Percentiles rank a stretch among this genome's conserved stretches.
phyloP scores from a whole-genome alignment of 2,329 filamentous ascomycete species.

The Nemania abortiva region DNA sequence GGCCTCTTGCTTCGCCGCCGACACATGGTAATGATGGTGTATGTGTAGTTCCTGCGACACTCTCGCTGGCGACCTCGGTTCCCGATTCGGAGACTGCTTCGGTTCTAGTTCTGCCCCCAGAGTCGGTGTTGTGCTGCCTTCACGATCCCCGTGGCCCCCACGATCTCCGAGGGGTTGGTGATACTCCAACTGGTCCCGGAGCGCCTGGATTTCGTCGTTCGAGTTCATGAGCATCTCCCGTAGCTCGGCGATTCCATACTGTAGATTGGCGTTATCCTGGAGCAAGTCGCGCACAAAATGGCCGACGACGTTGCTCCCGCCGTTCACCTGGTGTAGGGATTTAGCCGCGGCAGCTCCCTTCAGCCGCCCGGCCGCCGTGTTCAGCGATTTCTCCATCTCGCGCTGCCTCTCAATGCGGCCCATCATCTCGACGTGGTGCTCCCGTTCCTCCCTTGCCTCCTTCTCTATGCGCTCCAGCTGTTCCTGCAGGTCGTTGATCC shows the following conservation, averaged over 20 bases:
- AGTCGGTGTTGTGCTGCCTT: conserved; percentile 61
- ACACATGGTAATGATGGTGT: conserved; percentile 91
- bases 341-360: conserved; percentile 83
- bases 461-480: conserved; percentile 90
- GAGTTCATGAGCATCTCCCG: conserved; percentile 90
- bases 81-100: conserved; percentile 53
- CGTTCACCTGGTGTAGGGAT: conserved; percentile 69
- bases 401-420: conserved; percentile 86
- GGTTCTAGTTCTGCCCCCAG: conserved; percentile 78
- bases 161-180: conserved; percentile 73
- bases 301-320: conserved; percentile 80
- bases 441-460: conserved; percentile 82
- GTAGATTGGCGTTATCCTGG: conserved; percentile 93
- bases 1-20: conserved; percentile 67
- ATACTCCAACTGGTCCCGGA: conserved; percentile 83
- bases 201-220: conserved; percentile 90
- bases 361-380: conserved; percentile 80
- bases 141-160: conserved; percentile 50
- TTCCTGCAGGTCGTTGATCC: conserved; percentile 81
- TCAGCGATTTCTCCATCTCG: conserved; percentile 83
- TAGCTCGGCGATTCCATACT: conserved; percentile 90
- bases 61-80: conserved; percentile 51
- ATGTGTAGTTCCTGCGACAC: conserved; percentile 85
- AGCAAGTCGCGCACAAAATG: conserved; percentile 96
- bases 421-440: conserved; percentile 84